phyloP scores from a whole-genome alignment of 2,329 filamentous ascomycete genomes.

The Aspergillus jensenii region DNA sequence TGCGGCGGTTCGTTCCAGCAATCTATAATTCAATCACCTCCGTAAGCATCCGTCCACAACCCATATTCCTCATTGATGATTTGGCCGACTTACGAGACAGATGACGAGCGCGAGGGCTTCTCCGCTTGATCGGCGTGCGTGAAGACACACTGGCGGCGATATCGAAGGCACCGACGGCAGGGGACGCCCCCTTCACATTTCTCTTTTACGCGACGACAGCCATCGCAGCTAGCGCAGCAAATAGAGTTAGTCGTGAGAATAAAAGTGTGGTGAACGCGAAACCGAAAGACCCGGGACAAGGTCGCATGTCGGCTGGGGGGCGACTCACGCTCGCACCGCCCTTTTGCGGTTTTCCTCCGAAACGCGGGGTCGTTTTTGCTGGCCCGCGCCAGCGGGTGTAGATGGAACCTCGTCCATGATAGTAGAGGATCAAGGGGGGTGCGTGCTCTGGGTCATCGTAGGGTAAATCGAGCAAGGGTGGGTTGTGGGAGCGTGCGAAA shows the following conservation, averaged over 20 bases:
- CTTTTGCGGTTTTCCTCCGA: constrained; percentile 43
- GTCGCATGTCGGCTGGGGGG: neutral
- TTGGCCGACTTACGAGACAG: constrained; percentile 29
- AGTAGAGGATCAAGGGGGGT: constrained; percentile 26
- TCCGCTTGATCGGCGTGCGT: constrained; percentile 38
- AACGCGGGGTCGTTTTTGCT: constrained; percentile 40
- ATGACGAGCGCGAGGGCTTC: constrained; percentile 30
- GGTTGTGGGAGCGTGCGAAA: neutral
- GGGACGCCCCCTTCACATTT: constrained; percentile 58
- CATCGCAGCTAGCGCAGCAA: constrained; percentile 48
- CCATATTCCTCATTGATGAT: neutral
- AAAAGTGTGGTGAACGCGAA: neutral
- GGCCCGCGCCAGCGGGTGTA: constrained; percentile 26
- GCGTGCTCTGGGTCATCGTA: constrained; percentile 26
- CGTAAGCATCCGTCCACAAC: neutral
- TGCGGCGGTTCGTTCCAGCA: constrained; percentile 31
- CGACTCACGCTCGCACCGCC: constrained; percentile 40
- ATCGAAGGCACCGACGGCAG: constrained; percentile 53
- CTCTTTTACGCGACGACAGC: constrained; percentile 56
- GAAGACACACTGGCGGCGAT: constrained; percentile 54
- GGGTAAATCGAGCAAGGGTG: constrained; percentile 6
- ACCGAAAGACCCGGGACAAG: neutral
- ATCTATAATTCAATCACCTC: constrained; percentile 13
- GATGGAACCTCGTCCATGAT: constrained; percentile 31
- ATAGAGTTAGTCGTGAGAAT: neutral